Evolutionary conservation across 148 eudicot genomes (phyloP).

Genomic region (Fagopyrum esculentum): DNA sequence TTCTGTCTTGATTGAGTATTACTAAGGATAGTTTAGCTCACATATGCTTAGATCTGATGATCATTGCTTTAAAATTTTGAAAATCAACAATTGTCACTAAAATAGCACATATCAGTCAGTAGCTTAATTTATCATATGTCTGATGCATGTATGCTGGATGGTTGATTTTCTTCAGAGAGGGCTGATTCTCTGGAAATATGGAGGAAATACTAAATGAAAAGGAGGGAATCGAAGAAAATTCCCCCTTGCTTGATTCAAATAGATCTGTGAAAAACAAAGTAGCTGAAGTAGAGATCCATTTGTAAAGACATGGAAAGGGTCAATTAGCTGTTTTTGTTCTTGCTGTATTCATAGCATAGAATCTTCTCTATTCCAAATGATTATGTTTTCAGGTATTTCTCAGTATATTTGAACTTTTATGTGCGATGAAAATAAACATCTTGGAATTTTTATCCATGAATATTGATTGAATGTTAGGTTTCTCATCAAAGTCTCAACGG

Average conservation of each 20-base stretch:
- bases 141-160: background rate
- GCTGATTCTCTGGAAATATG: background rate
- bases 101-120: background rate
- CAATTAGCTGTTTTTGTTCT: slow-evolving; percentile 46
- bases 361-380: background rate
- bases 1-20: background rate
- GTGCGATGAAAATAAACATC: too few species aligned
- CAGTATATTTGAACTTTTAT: too few species aligned
- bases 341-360: background rate
- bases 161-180: background rate
- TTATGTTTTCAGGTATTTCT: background rate
- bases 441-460: too few species aligned
- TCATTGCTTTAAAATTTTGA: too few species aligned
- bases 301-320: slow-evolving; percentile 59
- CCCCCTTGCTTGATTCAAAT: slow-evolving; percentile 6
- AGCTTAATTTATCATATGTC: background rate
- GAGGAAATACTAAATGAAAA: background rate
- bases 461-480: too few species aligned
- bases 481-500: too few species aligned
- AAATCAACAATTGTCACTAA: background rate
- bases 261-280: slow-evolving; percentile 53
- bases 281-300: slow-evolving; percentile 58
- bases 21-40: background rate
- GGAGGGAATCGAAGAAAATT: background rate
- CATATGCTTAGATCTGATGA: background rate